Percentiles rank a stretch among this genome's conserved stretches.
Conservation (phyloP, 2,329 filamentous ascomycete species). For the Aspergillus quadrilineatus region DNA sequence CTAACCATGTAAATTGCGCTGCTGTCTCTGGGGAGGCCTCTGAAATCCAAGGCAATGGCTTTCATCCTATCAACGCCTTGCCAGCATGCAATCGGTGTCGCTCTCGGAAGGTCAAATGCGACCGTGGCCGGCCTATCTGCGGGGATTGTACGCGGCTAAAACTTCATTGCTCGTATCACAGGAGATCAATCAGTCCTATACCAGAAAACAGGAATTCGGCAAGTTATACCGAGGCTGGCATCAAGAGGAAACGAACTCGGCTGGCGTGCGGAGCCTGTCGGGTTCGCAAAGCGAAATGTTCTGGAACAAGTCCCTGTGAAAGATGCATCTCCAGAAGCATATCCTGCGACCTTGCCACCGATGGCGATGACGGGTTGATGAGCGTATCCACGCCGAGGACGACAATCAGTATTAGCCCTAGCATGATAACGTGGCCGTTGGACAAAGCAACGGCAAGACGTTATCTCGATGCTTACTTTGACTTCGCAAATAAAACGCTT, state of each 20-base stretch:
- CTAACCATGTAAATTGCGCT: too few relatives aligned
- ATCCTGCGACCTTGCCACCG: neutral
- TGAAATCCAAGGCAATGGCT: neutral
- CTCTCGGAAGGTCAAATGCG: conserved; percentile 2
- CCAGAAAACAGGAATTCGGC: neutral
- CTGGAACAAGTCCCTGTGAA: neutral
- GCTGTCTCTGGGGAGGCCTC: neutral
- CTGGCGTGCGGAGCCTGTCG: neutral
- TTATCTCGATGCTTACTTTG: conserved; percentile 2
- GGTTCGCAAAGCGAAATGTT: neutral
- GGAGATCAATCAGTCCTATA: neutral
- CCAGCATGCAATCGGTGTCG: neutral
- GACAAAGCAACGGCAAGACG: neutral
- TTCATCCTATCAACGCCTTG: neutral
- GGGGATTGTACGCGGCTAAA: neutral
- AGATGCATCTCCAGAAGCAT: neutral
- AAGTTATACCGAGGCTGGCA: neutral
- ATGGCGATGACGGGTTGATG: neutral
- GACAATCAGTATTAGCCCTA: neutral
- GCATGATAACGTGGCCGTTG: neutral
- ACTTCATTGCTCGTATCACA: neutral
- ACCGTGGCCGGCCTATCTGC: neutral
- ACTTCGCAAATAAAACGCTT: neutral
- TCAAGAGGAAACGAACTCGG: neutral
- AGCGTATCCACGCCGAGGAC: neutral